Conservation (phyloP, 2,329 filamentous ascomycete species). For the Orbilia ellipsospora region DNA sequence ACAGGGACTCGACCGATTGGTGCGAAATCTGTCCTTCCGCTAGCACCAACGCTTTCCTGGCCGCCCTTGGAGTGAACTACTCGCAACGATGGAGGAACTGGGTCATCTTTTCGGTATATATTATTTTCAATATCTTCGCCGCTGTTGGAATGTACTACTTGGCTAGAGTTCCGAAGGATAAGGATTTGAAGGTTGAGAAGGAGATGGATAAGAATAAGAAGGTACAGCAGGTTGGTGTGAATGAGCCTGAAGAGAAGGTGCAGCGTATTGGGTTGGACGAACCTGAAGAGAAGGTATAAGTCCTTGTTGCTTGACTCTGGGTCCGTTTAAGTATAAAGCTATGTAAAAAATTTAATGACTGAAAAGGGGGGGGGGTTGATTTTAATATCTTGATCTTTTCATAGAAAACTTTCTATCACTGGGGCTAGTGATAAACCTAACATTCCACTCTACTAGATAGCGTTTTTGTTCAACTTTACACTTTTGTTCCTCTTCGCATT, state of each 20-base stretch:
- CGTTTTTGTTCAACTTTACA: slow-evolving; percentile 13
- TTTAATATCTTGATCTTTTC: neutral
- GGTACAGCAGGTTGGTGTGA: slow-evolving; percentile 50
- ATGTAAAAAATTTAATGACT: slow-evolving; percentile 6
- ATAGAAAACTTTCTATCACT: neutral
- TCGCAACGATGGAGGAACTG: slow-evolving; percentile 75
- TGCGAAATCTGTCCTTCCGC: slow-evolving; percentile 70
- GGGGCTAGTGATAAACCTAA: neutral
- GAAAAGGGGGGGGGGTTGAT: neutral
- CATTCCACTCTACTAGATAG: slow-evolving; percentile 29
- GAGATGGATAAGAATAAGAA: slow-evolving; percentile 52
- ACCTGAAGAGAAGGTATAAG: slow-evolving; percentile 12
- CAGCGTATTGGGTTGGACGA: no score
- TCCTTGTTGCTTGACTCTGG: no score
- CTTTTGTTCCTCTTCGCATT: slow-evolving; percentile 9
- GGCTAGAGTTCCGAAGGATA: slow-evolving; percentile 65
- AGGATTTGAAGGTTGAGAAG: slow-evolving; percentile 49
- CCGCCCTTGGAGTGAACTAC: slow-evolving; percentile 67
- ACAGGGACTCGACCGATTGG: slow-evolving; percentile 65
- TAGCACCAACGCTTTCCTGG: slow-evolving; percentile 68
- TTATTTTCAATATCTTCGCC: slow-evolving; percentile 70
- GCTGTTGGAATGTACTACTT: slow-evolving; percentile 71
- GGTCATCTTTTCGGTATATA: slow-evolving; percentile 71
- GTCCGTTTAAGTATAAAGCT: no score
- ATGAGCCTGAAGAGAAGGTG: slow-evolving; percentile 41